phyloP scores from a whole-genome alignment of 2,329 filamentous ascomycete species.

The Cordyceps sp. region DNA sequence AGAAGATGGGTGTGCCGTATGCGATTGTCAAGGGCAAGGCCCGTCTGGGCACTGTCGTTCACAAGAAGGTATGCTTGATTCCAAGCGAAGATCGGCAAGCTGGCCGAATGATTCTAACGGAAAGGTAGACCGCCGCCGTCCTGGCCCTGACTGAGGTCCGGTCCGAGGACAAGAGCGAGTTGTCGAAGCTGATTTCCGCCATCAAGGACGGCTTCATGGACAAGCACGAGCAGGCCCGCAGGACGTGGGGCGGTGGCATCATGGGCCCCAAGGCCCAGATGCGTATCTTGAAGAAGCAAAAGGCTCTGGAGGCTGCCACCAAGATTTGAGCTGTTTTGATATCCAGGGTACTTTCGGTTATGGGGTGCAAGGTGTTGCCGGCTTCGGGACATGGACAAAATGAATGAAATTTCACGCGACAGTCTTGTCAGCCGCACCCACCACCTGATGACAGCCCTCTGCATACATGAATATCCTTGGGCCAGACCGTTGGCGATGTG shows the following conservation, averaged over 20 bases:
- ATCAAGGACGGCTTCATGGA: slow-evolving; percentile 97
- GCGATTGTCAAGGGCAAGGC: slow-evolving; percentile 99
- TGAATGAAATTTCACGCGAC: slow-evolving; percentile 23
- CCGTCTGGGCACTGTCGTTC: slow-evolving; percentile 92
- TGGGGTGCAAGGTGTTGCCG: no score
- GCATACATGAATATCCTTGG: no score
- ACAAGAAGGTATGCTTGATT: slow-evolving; percentile 70
- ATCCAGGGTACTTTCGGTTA: slow-evolving; percentile 24
- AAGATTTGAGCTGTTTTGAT: slow-evolving; percentile 63
- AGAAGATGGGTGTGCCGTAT: slow-evolving; percentile 99
- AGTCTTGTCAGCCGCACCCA: no score
- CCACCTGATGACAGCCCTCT: slow-evolving; percentile 1
- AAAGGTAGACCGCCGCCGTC: slow-evolving; percentile 73
- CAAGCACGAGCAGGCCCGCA: slow-evolving; percentile 81
- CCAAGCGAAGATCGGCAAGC: background rate
- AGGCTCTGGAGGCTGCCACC: slow-evolving; percentile 85
- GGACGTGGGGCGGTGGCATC: slow-evolving; percentile 98
- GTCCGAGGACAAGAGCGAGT: slow-evolving; percentile 94
- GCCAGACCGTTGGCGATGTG: no score
- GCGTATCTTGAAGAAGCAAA: slow-evolving; percentile 69
- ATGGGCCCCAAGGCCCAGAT: slow-evolving; percentile 90
- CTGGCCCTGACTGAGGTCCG: slow-evolving; percentile 93
- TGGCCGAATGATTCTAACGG: background rate
- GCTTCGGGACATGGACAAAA: slow-evolving; percentile 24
- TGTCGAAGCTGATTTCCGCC: slow-evolving; percentile 87